Percentiles rank a stretch among this genome's conserved stretches.
phyloP scores from a whole-genome alignment of 2,329 filamentous ascomycete species.

The Sporothrix brasiliensis region DNA sequence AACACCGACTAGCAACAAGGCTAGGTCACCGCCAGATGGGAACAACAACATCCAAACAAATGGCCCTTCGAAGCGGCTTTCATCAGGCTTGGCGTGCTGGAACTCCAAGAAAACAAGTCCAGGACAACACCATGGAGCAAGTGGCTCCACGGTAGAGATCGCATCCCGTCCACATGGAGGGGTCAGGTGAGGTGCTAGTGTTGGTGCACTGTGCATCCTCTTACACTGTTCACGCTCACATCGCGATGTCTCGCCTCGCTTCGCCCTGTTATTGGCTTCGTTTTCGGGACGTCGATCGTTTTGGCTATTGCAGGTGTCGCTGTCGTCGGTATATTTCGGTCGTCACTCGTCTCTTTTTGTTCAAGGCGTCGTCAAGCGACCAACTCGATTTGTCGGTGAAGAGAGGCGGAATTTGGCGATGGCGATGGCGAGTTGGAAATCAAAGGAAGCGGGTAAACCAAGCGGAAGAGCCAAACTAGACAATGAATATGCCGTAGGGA shows the following conservation, averaged over 20 bases:
- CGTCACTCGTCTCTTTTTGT: background rate
- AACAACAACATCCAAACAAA: conserved; percentile 5
- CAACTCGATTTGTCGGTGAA: conserved; percentile 14
- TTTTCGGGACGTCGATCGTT: background rate
- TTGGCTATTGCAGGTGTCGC: background rate
- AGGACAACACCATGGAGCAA: conserved; percentile 16
- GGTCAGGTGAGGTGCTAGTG: conserved; percentile 11
- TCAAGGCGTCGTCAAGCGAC: background rate
- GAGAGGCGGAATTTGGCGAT: background rate
- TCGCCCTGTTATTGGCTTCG: background rate
- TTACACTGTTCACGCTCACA: conserved; percentile 8
- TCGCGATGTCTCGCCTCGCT: background rate
- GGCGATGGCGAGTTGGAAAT: no score
- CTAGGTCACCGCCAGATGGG: conserved; percentile 27
- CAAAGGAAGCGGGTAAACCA: background rate
- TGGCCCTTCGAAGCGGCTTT: background rate
- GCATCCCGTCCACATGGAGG: background rate
- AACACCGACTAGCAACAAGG: background rate
- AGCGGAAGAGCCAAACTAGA: conserved; percentile 7
- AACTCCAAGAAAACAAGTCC: background rate
- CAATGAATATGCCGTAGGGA: background rate
- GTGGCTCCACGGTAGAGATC: background rate
- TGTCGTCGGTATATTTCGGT: background rate
- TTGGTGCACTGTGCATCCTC: background rate
- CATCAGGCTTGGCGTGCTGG: background rate